These are phyloP conservation scores for Phytophthora sansomeana DNA, from an alignment of 352 stramenopile genomes.

Conservation along the genomic window DNA sequence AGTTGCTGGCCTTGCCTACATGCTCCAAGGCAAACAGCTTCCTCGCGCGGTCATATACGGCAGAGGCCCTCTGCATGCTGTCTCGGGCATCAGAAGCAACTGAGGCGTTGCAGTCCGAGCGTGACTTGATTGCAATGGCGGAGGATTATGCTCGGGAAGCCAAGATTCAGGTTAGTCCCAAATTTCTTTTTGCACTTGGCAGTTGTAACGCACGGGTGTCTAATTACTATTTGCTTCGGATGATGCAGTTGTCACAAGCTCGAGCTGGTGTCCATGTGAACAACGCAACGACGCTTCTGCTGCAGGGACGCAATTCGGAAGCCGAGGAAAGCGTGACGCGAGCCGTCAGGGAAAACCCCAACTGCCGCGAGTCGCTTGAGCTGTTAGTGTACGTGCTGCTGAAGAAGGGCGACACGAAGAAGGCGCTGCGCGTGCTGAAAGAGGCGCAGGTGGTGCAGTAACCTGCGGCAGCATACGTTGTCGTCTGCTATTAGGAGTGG, in stretches of 20 bases:
- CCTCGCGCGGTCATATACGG: conserved; percentile 87
- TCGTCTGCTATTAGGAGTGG: not conserved
- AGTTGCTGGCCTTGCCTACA: conserved; percentile 71
- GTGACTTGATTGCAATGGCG: conserved; percentile 75
- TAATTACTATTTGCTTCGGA: conserved; percentile 14
- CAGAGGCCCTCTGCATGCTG: conserved; percentile 90
- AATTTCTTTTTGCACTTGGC: not conserved
- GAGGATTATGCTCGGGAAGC: conserved; percentile 85
- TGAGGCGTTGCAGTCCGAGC: conserved; percentile 73
- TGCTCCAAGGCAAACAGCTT: conserved; percentile 84
- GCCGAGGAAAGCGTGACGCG: conserved; percentile 87
- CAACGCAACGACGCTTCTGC: conserved; percentile 80
- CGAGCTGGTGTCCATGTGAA: conserved; percentile 87
- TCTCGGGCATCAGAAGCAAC: conserved; percentile 85
- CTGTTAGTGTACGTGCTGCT: conserved; percentile 89
- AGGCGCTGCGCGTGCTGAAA: conserved; percentile 87
- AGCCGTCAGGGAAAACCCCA: conserved; percentile 82
- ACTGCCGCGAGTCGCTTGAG: conserved; percentile 85
- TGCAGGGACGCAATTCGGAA: conserved; percentile 77
- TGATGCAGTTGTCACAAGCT: conserved; percentile 58
- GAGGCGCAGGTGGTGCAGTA: conserved; percentile 82
- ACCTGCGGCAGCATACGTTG: conserved; percentile 14
- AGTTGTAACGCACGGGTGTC: not conserved
- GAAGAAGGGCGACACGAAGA: conserved; percentile 91
- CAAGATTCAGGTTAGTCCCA: conserved; percentile 62